phyloP scores from a whole-genome alignment of 306 rosid genomes.

The Inga laurina region DNA sequence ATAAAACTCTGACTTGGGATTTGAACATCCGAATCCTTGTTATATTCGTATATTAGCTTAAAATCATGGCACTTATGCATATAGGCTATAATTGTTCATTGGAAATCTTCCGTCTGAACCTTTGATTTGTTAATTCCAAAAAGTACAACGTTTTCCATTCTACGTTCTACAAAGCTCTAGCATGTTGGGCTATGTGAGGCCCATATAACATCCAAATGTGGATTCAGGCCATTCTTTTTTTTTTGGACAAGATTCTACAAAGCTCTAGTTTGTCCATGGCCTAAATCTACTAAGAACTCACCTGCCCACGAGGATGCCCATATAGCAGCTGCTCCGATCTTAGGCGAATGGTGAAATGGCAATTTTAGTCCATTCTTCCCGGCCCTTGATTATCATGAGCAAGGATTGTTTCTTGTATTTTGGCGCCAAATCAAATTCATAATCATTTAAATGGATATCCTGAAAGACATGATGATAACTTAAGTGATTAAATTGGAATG shows the following conservation, averaged over 20 bases:
- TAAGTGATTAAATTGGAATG: neutral
- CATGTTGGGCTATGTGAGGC: neutral
- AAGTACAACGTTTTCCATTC: neutral
- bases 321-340: too few relatives aligned
- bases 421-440: neutral
- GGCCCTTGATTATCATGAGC: neutral
- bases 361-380: neutral
- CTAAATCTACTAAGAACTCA: too few relatives aligned
- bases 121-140: neutral
- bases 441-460: neutral
- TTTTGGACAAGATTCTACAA: too few relatives aligned
- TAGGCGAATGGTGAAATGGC: neutral
- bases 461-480: neutral
- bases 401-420: neutral
- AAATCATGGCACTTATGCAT: constrained; percentile 11
- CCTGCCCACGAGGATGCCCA: too few relatives aligned
- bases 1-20: constrained; percentile 33
- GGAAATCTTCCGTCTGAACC: constrained; percentile 13
- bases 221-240: neutral
- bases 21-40: constrained; percentile 30
- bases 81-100: neutral
- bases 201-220: neutral
- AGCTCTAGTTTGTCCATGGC: too few relatives aligned
- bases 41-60: constrained; percentile 8
- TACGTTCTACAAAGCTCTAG: neutral